These are phyloP conservation scores for Naganishia randhawae DNA, from an alignment of 768 basidiomycete species.

Conservation along the genomic window DNA sequence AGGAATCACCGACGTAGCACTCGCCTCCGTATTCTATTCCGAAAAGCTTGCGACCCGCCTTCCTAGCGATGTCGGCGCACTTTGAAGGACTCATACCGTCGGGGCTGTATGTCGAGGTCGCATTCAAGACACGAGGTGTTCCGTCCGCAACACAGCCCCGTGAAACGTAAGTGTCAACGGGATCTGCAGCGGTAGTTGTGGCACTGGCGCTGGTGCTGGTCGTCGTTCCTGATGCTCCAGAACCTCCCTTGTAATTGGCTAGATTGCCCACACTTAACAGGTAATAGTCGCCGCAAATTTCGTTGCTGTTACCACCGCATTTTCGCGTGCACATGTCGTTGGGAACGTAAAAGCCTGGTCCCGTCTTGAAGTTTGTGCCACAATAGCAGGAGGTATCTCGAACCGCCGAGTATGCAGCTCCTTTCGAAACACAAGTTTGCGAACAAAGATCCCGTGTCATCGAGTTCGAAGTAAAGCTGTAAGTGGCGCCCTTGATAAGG, in stretches of 20 bases:
- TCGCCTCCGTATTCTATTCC: neutral
- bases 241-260: neutral
- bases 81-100: neutral
- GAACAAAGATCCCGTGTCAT: conserved; percentile 17
- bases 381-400: conserved; percentile 33
- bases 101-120: neutral
- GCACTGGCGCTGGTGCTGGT: neutral
- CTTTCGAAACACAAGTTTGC: conserved; percentile 35
- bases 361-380: conserved; percentile 15
- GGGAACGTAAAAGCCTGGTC: conserved; percentile 26
- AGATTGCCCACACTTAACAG: conserved; percentile 19
- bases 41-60: conserved; percentile 8
- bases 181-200: neutral
- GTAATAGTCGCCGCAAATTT: conserved; percentile 32
- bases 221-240: neutral
- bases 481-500: conserved; percentile 19
- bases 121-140: conserved; percentile 6
- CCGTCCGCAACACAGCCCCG: neutral
- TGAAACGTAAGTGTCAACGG: conserved; percentile 2
- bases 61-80: neutral
- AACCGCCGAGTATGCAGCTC: conserved; percentile 37
- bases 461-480: conserved; percentile 33
- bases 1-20: conserved; percentile 1
- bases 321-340: conserved; percentile 31
- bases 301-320: conserved; percentile 37